phyloP scores from a whole-genome alignment of 352 stramenopile genomes.

The Aphanomyces cochlioides region DNA sequence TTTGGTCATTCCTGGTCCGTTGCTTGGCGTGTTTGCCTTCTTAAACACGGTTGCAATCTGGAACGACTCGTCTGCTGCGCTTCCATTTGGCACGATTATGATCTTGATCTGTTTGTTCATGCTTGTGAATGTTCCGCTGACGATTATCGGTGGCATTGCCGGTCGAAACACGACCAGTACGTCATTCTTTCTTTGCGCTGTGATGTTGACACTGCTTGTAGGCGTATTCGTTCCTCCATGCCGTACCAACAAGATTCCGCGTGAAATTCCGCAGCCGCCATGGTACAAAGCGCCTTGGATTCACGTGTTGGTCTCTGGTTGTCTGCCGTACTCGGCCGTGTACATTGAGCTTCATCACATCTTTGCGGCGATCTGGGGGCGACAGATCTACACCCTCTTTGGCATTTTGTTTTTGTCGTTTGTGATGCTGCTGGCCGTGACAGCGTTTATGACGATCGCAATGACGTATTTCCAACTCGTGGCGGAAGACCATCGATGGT shows the following conservation, averaged over 20 bases:
- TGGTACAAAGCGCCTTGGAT: conserved; percentile 82
- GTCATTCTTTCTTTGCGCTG: background rate
- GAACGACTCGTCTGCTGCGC: conserved; percentile 93
- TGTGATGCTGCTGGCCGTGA: conserved; percentile 94
- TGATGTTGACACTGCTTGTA: background rate
- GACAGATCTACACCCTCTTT: conserved; percentile 98
- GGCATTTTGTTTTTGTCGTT: conserved; percentile 96
- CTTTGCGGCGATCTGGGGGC: conserved; percentile 96
- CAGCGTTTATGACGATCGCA: conserved; percentile 96
- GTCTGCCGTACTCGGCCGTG: conserved; percentile 96
- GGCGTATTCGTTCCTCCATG: conserved; percentile 89
- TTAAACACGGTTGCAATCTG: conserved; percentile 94
- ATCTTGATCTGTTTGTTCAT: conserved; percentile 91
- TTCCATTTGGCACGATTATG: conserved; percentile 95
- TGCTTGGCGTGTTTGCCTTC: conserved; percentile 91
- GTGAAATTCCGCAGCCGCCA: conserved; percentile 89
- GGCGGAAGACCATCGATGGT: conserved; percentile 96
- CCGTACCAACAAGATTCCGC: conserved; percentile 94
- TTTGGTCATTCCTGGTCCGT: conserved; percentile 87
- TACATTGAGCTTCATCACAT: conserved; percentile 99
- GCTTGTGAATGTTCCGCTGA: conserved; percentile 91
- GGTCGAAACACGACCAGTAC: conserved; percentile 88
- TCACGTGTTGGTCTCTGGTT: conserved; percentile 92
- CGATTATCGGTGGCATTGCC: conserved; percentile 91
- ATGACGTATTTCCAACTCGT: conserved; percentile 98